phyloP scores from a whole-genome alignment of 164 flowering plant species.

The Brasenia schreberi region DNA sequence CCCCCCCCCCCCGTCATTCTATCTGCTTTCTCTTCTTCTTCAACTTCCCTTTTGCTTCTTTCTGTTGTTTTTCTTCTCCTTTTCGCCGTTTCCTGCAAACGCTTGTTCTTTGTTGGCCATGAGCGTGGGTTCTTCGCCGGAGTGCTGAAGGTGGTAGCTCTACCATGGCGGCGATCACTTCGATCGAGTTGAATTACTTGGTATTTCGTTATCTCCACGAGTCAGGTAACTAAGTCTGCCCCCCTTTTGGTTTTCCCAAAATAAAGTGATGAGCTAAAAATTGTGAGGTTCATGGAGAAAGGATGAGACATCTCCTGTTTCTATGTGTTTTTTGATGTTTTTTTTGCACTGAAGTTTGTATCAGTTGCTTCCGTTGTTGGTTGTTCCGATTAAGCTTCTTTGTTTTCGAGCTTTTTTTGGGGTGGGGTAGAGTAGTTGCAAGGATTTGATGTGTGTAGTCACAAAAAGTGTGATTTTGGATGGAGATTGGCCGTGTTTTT shows the following conservation, averaged over 20 bases:
- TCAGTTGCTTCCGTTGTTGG: no score
- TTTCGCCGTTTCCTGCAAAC: not conserved
- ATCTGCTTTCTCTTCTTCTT: no score
- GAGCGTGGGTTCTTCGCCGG: not conserved
- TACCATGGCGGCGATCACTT: slow-evolving; percentile 24
- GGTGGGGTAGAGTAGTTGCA: not conserved
- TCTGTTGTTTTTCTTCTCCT: not conserved
- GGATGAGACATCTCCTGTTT: not conserved
- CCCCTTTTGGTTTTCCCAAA: no score
- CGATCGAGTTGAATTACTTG: slow-evolving; percentile 32
- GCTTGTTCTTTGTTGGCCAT: not conserved
- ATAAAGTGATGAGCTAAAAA: no score
- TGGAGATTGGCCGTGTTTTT: no score
- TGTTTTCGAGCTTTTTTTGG: not conserved
- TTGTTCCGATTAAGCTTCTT: no score
- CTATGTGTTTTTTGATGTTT: not conserved
- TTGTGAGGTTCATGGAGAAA: no score
- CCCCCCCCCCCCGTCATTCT: not conserved
- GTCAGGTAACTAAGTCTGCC: no score
- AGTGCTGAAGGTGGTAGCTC: not conserved
- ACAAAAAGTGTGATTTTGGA: no score
- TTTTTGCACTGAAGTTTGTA: no score
- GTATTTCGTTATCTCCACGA: slow-evolving; percentile 47
- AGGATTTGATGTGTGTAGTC: no score
- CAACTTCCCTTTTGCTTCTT: no score